Evolutionary conservation across 768 basidiomycete genomes (phyloP).

Genomic region (Podaxis sp.): DNA sequence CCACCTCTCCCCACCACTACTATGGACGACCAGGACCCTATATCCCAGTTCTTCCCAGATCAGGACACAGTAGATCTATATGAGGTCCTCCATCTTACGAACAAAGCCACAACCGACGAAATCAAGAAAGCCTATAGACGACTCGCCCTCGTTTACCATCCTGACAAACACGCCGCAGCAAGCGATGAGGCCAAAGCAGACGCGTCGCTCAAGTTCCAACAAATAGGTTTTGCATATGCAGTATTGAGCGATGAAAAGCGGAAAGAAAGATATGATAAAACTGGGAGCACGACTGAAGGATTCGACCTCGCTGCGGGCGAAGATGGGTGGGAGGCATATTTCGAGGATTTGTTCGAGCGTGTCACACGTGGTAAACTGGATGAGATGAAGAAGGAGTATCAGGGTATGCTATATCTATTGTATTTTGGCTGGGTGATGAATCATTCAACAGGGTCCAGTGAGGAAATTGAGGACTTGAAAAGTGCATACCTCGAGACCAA

Average conservation of each 20-base stretch:
- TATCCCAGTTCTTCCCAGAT: conserved; percentile 75
- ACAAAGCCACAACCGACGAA: conserved; percentile 57
- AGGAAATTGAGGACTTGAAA: conserved; percentile 82
- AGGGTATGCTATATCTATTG: conserved; percentile 55
- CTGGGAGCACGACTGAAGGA: conserved; percentile 83
- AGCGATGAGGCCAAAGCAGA: conserved; percentile 60
- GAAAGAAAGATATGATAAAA: conserved; percentile 77
- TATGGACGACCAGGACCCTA: conserved; percentile 76
- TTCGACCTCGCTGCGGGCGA: conserved; percentile 70
- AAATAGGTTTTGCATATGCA: conserved; percentile 92
- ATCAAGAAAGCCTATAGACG: conserved; percentile 86
- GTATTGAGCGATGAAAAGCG: conserved; percentile 79
- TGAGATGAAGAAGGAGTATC: conserved; percentile 92
- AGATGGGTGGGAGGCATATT: conserved; percentile 95
- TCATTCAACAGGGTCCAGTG: conserved; percentile 70
- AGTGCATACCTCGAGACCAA: conserved; percentile 66
- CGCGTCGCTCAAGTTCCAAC: conserved; percentile 82
- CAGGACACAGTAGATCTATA: conserved; percentile 78
- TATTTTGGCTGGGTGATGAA: not conserved
- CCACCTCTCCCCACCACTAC: conserved; percentile 19
- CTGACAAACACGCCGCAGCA: conserved; percentile 81
- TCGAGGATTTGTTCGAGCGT: conserved; percentile 83
- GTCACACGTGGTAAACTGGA: conserved; percentile 87
- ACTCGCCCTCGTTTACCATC: conserved; percentile 80
- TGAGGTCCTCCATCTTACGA: conserved; percentile 58